Percentiles rank a stretch among this genome's conserved stretches.
Conservation (phyloP, 371 early-diverging fungal genomes). For the Rhizopus arrhizus region DNA sequence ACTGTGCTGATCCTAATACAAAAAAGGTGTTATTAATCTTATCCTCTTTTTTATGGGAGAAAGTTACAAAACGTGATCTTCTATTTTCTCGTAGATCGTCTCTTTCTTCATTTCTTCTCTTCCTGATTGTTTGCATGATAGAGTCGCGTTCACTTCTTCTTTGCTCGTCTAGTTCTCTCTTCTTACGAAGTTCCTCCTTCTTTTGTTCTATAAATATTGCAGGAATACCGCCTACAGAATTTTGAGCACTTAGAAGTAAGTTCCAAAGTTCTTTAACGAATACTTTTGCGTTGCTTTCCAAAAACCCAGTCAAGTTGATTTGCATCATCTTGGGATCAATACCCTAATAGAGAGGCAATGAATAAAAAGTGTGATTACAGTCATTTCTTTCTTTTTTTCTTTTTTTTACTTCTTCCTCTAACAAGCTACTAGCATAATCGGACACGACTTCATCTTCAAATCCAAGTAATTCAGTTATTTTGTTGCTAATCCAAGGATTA, state of each 20-base stretch:
- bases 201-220: conserved; percentile 80
- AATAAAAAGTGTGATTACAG: not conserved
- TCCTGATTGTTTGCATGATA: conserved; percentile 49
- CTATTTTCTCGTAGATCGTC: conserved; percentile 25
- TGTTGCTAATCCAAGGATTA: conserved; percentile 83
- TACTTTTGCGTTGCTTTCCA: conserved; percentile 77
- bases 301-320: conserved; percentile 93
- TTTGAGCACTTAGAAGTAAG: conserved; percentile 88
- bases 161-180: conserved; percentile 41
- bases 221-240: conserved; percentile 84
- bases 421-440: conserved; percentile 79
- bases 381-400: not conserved
- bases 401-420: conserved; percentile 72
- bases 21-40: not conserved
- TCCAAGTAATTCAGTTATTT: conserved; percentile 79
- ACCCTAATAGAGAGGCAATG: conserved; percentile 35
- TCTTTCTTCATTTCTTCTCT: conserved; percentile 31
- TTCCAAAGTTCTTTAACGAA: conserved; percentile 91
- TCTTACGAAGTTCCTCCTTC: conserved; percentile 72
- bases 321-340: conserved; percentile 90
- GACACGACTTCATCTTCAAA: conserved; percentile 94
- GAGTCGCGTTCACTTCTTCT: conserved; percentile 35
- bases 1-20: conserved; percentile 12
- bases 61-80: conserved; percentile 31
- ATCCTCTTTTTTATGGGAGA: not conserved